These are phyloP conservation scores for Zygotorulaspora danielsina DNA, from an alignment of 805 yeast species.

Conservation along the genomic window DNA sequence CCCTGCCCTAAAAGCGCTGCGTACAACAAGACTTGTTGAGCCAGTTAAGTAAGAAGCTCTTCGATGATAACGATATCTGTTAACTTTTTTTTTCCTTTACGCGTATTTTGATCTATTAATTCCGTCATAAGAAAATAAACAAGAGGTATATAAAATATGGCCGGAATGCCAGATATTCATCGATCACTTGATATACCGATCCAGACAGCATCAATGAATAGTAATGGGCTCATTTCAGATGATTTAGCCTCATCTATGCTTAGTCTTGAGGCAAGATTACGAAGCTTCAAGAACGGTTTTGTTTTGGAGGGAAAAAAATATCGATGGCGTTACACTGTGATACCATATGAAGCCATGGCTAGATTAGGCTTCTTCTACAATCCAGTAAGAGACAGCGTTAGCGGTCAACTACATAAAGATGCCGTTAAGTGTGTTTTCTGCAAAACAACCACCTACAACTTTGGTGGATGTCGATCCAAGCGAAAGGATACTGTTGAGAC, in stretches of 20 bases:
- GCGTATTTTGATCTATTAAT: too few relatives aligned
- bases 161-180: too few relatives aligned
- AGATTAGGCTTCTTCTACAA: slow-evolving; percentile 28
- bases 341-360: slow-evolving; percentile 29
- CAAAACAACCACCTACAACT: slow-evolving; percentile 16
- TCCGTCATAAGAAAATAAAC: too few relatives aligned
- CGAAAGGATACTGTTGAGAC: slow-evolving; percentile 25
- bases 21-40: too few relatives aligned
- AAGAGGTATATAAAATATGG: too few relatives aligned
- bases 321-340: slow-evolving; percentile 32
- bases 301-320: slow-evolving; percentile 21
- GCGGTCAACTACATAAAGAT: slow-evolving; percentile 17
- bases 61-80: too few relatives aligned
- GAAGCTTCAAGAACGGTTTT: slow-evolving; percentile 16
- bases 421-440: slow-evolving; percentile 29
- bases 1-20: too few relatives aligned
- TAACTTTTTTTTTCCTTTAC: too few relatives aligned
- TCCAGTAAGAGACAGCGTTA: slow-evolving; percentile 18
- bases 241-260: slow-evolving; percentile 8
- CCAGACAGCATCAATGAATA: background rate
- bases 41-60: too few relatives aligned
- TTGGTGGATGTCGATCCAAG: slow-evolving; percentile 27
- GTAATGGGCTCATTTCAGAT: background rate
- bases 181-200: background rate
- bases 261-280: slow-evolving; percentile 14